phyloP scores from a whole-genome alignment of 108 stramenopile genomes.

The Skeletonema tropicum region DNA sequence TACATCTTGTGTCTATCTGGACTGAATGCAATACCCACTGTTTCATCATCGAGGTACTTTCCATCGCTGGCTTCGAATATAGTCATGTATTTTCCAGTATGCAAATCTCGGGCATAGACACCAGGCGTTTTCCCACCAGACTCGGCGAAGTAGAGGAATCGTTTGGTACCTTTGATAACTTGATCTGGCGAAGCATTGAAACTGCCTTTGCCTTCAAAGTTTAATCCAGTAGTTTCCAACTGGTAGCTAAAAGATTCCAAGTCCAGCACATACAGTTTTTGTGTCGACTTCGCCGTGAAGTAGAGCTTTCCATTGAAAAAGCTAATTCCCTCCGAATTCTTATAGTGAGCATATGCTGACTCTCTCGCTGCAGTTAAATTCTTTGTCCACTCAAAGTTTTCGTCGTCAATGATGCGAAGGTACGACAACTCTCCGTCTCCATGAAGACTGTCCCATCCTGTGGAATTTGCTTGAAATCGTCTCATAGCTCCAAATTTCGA shows the following conservation, averaged over 20 bases:
- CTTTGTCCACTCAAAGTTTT: slow-evolving; percentile 45
- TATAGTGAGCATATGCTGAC: slow-evolving; percentile 30
- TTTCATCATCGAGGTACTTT: slow-evolving; percentile 38
- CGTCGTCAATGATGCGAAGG: slow-evolving; percentile 12
- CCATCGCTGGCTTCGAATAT: slow-evolving; percentile 25
- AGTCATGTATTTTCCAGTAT: slow-evolving; percentile 34
- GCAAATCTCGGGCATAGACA: slow-evolving; percentile 28
- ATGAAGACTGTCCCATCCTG: slow-evolving; percentile 1
- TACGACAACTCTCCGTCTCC: neutral
- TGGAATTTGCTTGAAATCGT: slow-evolving; percentile 4
- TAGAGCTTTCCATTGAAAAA: slow-evolving; percentile 34
- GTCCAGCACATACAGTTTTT: slow-evolving; percentile 36
- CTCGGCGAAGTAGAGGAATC: slow-evolving; percentile 57
- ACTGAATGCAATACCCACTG: slow-evolving; percentile 67
- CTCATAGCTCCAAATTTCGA: slow-evolving; percentile 40
- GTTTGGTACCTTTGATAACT: slow-evolving; percentile 20
- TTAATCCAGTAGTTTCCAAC: neutral
- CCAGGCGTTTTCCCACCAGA: slow-evolving; percentile 48
- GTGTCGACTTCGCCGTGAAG: slow-evolving; percentile 40
- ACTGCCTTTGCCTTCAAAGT: slow-evolving; percentile 9
- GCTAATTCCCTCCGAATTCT: slow-evolving; percentile 53
- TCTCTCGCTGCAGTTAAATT: slow-evolving; percentile 11
- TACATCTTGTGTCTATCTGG: slow-evolving; percentile 46
- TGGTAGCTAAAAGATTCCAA: slow-evolving; percentile 18
- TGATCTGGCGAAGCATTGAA: slow-evolving; percentile 56